Evolutionary conservation across 2,329 filamentous ascomycete species (phyloP), one percentile per base, ranked within the genome.

Genomic region (Neofusicoccum laricinum): DNA sequence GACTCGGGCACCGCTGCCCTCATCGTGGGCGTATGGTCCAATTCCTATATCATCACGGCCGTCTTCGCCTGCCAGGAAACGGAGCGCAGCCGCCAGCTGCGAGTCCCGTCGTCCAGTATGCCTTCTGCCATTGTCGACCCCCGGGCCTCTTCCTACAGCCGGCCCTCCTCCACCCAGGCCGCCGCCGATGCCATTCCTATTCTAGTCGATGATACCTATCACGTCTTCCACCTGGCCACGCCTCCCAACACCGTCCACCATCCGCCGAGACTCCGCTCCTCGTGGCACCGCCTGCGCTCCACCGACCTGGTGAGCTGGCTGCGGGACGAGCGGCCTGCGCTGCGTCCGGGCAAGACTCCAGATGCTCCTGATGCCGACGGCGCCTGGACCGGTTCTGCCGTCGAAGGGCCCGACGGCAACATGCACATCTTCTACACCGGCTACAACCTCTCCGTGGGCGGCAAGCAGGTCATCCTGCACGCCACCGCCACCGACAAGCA

Each of bases 361-460:
- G 50, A 64, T 2, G 70, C 68, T 25, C 70, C 71, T 1, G 75
- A 77, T 49, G 71, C 71, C 2, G 73, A 76, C 45, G 75, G 75
- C 4, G 69, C 69, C 1, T 77, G 75, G 76, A 77, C 75, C 14
- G 75, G 76, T 5, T 71, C 69, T 12, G 75, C 74, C 1, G 68
- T 77, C 49, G 65, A 71, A 15, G 76, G 73, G 3, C 70, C 69
- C 14, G 73, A 76, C 49, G 69, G 69, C 6, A 68, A 68, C 36
- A 73, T 77, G 73, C 75, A 76, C 61, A 67, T 77, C 45, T 76
- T 77, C 63, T 77, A 77, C 67, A 77, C 76, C 10, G 76, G 76
- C 1, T 77, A 77, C 64, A 76, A 73, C 61, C 59, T 76, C 25
- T 67, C 67, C 1, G 66, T 70, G 19, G 67, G 68, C 34, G 75